Conservation (phyloP, 1,284 basidiomycete species). For the Termitomyces sp. region DNA sequence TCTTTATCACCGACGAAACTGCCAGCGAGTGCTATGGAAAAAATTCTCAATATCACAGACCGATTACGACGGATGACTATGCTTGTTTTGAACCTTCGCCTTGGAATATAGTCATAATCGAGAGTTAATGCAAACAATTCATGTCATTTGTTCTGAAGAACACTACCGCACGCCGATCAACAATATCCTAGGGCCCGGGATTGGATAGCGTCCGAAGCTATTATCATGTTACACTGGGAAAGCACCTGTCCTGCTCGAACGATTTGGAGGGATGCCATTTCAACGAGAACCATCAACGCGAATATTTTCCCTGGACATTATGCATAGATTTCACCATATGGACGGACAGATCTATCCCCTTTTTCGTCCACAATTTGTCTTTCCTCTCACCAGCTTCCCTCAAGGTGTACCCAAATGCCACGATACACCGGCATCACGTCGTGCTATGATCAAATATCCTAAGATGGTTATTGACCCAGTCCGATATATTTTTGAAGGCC, state of each 20-base stretch:
- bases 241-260: neutral
- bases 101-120: too few relatives aligned
- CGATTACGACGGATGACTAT: too few relatives aligned
- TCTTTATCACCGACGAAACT: too few relatives aligned
- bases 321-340: neutral
- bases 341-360: neutral
- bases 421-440: neutral
- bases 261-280: neutral
- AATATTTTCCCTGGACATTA: neutral
- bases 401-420: neutral
- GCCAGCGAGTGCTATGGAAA: neutral
- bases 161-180: neutral
- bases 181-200: neutral
- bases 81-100: too few relatives aligned
- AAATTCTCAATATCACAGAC: neutral
- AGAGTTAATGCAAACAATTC: too few relatives aligned
- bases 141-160: neutral
- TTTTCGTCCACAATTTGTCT: neutral
- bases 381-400: neutral
- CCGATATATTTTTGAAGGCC: neutral
- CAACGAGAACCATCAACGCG: neutral
- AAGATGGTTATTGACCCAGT: neutral
- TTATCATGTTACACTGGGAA: neutral
- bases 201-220: neutral
- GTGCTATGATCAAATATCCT: neutral